Base-by-base conservation (phyloP, 2,329 filamentous ascomycete genomes). In the Epichloe aotearoae region DNA sequence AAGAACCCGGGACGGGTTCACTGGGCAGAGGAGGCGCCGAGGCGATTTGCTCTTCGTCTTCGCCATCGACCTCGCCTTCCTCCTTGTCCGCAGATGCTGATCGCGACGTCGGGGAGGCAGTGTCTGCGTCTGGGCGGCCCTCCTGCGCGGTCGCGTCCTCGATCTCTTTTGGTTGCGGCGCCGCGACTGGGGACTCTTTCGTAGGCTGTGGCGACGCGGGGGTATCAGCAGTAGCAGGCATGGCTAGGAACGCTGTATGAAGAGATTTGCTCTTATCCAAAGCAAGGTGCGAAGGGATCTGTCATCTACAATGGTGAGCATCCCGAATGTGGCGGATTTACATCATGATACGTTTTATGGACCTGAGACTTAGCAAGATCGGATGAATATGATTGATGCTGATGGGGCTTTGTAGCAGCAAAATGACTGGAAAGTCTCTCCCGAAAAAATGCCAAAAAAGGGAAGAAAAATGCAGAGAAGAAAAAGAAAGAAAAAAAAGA, bases 251-350 rank as follows among this genome's bases (percentile, higher is more conserved):
- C 26, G 12, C n/a, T 30, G 42, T 38, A 39, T 33, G 23, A 30
- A 30, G 40, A 44, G 39, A 19, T 19, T 37, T 50, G 15, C 11
- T 54, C 55, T 37, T 50, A 34, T 43, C 47, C 55, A 14, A 23
- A 50, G 15, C 55, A 51, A 40, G 30, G 40, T 23, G 30, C 20
- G 19, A 19, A 17, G 5, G 57, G 53, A 46, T 58, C 56, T 54
- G 62, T 63, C 63, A 65, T 66, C 58, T 62, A 56, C 60, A 66
- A 62, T 59, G 57, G 66, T 68, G 66, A 68, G 66, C 61, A 59
- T 66, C 58, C 59, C 62, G 61, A 59, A 65, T 12, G 58, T 54
- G 52, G 47, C 57, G 52, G 58, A 51, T 56, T 39, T 57, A 60
- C 59, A 59, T 65, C 56, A 52, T 67, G 63, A 66, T 66, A 66